Base-by-base conservation (phyloP, 2,329 filamentous ascomycete species). In the Cladophialophora bantiana region DNA sequence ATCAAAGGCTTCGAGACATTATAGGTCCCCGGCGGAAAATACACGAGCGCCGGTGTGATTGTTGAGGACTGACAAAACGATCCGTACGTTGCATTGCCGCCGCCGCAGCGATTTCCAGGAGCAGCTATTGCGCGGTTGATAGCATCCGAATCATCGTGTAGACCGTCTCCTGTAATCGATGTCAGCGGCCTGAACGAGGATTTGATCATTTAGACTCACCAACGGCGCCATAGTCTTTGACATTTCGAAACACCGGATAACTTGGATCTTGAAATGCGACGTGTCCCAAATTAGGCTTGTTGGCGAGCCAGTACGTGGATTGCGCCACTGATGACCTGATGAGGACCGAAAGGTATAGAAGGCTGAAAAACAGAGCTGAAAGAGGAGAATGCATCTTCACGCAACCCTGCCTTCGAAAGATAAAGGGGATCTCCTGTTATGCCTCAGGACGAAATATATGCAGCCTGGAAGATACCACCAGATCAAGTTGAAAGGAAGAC, bases 11-110 rank as follows among this genome's bases (percentile, higher is more conserved):
- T 83, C 78, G 86, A 90, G 74, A 96, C 87, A 26, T 89, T 73
- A 76, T 95, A 96, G 65, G 86, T 93, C 66, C 92, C 92, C 15
- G 90, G 82, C 57, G 92, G 93, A 81, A 96, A 94, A 82, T 93
- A 96, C 58, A 96, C 86, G 26, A 96, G 80, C 34, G 91, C 93
- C 0, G 92, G 92, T 2, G 87, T 86, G 20, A 85, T 85, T 7
- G 93, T 96, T 60, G 85, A 86, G 2, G 91, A 94, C 74, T 93
- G 89, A 76, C 93, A 96, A 50, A 68, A 70, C 45, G 55, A 65
- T 10, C 70, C 70, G 31, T 48, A 48, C 26, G 52, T 60, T 15
- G 63, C 59, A 62, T 72, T 66, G 70, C 87, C 85, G 65, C 85
- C 77, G 57, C 90, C 91, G 75, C 93, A 96, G 52, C 93, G 90